Evolutionary conservation across 306 rosid species (phyloP), one percentile per base, ranked within the genome.

Genomic region (Prunus armeniaca): DNA sequence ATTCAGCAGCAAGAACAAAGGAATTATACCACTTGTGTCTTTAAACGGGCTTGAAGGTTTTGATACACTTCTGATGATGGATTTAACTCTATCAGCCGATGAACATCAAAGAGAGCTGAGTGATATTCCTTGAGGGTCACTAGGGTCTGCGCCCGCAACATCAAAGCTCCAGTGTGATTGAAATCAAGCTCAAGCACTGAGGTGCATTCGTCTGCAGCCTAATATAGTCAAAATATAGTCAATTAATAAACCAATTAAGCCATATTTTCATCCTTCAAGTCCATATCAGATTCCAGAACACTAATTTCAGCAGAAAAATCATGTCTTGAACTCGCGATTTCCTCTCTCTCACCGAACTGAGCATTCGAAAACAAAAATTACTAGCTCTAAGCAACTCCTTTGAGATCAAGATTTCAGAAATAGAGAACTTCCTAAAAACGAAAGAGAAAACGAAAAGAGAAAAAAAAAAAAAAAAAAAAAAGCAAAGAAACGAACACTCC

Each of bases 131-230:
- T 87, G 73, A 93, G 81, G 19, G 97, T 91, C 76, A 90, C 98
- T 38, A 90, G 81, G 28, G 97, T 90, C 80, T 93, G 97, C 17
- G 97, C 96, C 45, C 97, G 83, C 74, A 93, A 71, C 97, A 93
- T 90, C 83, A 93, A 69, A 0, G 97, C 97, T 76, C 97, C 97
- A 5, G 94, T 90, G 82, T 93, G 97, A 15, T 86, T 75, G 64
- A 79, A 80, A 82, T 93, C 96, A 79, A 90, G 93, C 84, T 90
- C 97, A 80, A 93, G 94, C 72, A 93, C 97, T 22, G 92, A 93
- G 30, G 97, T 93, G 62, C 97, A 93, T 86, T 93, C 98, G 75
- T 84, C 93, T 72, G 98, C 96, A 19, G 97, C 98, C 98, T 93
- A 86, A 61, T 73, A 76, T 43, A 62, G 65, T 60, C 82, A 50